Evolutionary conservation across 179 eudicot genomes (phyloP), one percentile per base, ranked within the genome.

Genomic region (Camellia oleifera): DNA sequence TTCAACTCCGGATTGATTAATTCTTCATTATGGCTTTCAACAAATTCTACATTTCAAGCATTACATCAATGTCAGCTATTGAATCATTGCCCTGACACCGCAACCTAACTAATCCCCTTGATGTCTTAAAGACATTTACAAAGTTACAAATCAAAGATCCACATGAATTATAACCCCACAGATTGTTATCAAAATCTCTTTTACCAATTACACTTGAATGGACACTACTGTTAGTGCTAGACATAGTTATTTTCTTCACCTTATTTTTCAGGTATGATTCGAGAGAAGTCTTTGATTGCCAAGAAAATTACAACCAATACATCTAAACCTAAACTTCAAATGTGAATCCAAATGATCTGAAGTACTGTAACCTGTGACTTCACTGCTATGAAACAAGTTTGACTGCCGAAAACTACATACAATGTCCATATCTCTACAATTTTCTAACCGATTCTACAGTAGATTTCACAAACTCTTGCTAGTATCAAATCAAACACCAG

Each of bases 51-150:
- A 85, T 82, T 89, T 75, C 79, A 77, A 69, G 85, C 91, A 78
- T 78, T 88, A 20, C 98, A 83, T 88, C 90, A 18, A 96, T 42
- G 85, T 71, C 91, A 72, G 88, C 89, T 57, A 86, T 72, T 11
- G 97, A 90, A 77, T 96, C 97, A 82, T 80, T 90, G 42, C 91
- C 90, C 85, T 91, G 97, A 84, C 98, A 96, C 72, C 69, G 85
- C 54, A 83, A 82, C 73, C 69, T 77, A 48, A 78, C 81, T 54
- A 77, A 72, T 56, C 82, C 74, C 77, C 81, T 88, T 75, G 82
- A 69, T 63, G 64, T 57, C 72, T 84, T 87, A 48, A 48, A 72
- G 62, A 76, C 74, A 75, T 56, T 71, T 10, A 68, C 75, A 70
- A 63, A 48, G 78, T 82, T 73, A 80, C 76, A 78, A 72, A 75